A percentile compares a stretch with the other conserved stretches of the same genome.
These are phyloP conservation scores for Sordariomycetes sp. DNA, from an alignment of 2,329 filamentous ascomycete genomes.

Conservation along the genomic window DNA sequence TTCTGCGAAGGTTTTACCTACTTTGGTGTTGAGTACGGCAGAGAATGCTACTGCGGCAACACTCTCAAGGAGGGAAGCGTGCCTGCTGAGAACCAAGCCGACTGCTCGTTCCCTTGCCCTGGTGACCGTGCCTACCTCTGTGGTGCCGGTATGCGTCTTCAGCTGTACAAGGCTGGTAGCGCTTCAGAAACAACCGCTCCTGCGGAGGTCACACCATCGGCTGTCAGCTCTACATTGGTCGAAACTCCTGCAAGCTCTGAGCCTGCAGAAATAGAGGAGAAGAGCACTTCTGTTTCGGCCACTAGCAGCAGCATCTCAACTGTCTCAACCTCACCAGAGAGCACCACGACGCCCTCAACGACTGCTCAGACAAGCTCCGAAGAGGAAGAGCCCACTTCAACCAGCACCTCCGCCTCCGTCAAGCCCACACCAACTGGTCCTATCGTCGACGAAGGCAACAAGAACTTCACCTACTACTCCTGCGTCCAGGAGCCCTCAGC, in stretches of 20 bases:
- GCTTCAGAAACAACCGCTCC: too few species aligned
- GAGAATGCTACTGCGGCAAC: constrained; percentile 30
- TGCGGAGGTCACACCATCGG: too few species aligned
- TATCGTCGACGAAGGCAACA: constrained; percentile 20
- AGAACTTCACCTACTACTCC: constrained; percentile 26
- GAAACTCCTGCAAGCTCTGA: too few species aligned
- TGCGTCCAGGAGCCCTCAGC: constrained; percentile 22
- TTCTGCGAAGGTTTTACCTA: constrained; percentile 19
- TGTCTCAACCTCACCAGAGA: too few species aligned
- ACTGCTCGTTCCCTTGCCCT: constrained; percentile 22
- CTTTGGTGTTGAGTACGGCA: constrained; percentile 24
- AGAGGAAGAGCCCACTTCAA: neutral
- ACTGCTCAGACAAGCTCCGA: too few species aligned
- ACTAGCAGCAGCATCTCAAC: too few species aligned
- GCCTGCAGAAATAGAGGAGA: too few species aligned
- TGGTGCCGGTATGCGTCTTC: constrained; percentile 20
- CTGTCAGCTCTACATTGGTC: too few species aligned
- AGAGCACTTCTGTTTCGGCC: too few species aligned
- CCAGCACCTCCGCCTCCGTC: constrained; percentile 5
- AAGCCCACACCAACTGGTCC: constrained; percentile 15
- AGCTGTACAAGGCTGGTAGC: too few species aligned
- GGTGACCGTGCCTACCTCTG: constrained; percentile 23
- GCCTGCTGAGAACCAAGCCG: constrained; percentile 17
- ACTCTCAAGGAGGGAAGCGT: constrained; percentile 15
- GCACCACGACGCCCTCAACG: too few species aligned